These are phyloP conservation scores for Epichloe festucae DNA, from an alignment of 2,329 filamentous ascomycete species.

Conservation along the genomic window DNA sequence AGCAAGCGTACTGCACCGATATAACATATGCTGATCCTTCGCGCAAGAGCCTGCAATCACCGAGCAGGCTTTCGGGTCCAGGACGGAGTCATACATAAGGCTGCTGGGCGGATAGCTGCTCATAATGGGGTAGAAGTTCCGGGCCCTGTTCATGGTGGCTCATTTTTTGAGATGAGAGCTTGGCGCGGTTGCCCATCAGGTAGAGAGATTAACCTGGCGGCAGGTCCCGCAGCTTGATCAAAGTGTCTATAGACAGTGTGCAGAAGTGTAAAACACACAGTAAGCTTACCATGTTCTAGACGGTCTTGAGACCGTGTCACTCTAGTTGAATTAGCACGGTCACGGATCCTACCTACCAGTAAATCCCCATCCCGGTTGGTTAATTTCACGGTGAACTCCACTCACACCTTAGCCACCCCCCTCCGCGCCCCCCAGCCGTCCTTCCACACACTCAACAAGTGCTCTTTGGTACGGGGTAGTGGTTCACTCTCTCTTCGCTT, in stretches of 20 bases:
- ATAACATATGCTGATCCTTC: no score
- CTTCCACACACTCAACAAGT: not conserved
- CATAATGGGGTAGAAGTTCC: not conserved
- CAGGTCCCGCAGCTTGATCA: conserved; percentile 3
- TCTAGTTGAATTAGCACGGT: not conserved
- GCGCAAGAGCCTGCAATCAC: not conserved
- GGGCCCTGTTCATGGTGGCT: not conserved
- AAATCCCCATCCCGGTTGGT: conserved; percentile 17
- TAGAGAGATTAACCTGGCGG: not conserved
- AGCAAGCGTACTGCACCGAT: no score
- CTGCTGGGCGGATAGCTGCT: not conserved
- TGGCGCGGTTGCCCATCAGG: not conserved
- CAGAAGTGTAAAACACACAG: not conserved
- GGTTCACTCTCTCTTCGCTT: not conserved
- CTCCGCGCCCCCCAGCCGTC: conserved; percentile 8
- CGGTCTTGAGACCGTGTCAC: conserved; percentile 2
- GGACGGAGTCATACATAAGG: not conserved
- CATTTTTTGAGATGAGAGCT: conserved; percentile 5
- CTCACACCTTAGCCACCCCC: conserved; percentile 24
- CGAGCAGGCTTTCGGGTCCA: not conserved
- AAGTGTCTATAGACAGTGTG: conserved; percentile 1
- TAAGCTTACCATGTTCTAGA: rapidly evolving
- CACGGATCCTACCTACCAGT: conserved; percentile 16
- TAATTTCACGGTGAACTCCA: conserved; percentile 31
- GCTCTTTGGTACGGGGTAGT: not conserved